Evolutionary conservation across 169 alveolate genomes (phyloP).

Genomic region (Cryptosporidium tyzzeri): DNA sequence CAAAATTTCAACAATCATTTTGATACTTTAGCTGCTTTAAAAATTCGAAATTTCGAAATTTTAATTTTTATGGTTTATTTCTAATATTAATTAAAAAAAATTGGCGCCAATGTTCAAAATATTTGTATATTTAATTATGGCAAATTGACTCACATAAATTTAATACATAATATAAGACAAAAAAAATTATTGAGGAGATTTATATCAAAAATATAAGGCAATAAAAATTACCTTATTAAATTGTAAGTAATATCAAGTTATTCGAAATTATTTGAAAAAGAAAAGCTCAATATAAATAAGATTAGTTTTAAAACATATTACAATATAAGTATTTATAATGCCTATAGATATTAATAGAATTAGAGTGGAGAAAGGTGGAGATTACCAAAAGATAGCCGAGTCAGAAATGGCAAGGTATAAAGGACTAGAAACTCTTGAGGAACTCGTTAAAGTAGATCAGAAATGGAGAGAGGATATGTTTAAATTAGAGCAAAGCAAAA

Average conservation of each 20-base stretch:
- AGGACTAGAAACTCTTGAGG: slow-evolving; percentile 83
- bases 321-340: slow-evolving; percentile 27
- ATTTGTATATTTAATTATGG: neutral
- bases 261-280: neutral
- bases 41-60: no score
- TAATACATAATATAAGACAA: neutral
- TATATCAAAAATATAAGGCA: neutral
- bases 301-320: neutral
- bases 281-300: neutral
- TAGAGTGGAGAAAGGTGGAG: slow-evolving; percentile 84
- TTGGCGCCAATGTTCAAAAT: neutral
- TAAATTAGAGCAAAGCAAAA: slow-evolving; percentile 81
- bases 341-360: slow-evolving; percentile 79
- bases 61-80: no score
- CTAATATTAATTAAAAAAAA: no score
- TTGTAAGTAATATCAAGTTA: no score
- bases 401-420: slow-evolving; percentile 83
- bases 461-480: slow-evolving; percentile 86
- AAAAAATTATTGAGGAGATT: neutral
- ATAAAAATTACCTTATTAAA: no score
- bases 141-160: neutral
- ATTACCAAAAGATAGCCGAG: slow-evolving; percentile 83
- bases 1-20: no score
- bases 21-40: no score
- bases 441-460: slow-evolving; percentile 82